phyloP scores from a whole-genome alignment of 148 eudicot species.

The Cornus controversa region DNA sequence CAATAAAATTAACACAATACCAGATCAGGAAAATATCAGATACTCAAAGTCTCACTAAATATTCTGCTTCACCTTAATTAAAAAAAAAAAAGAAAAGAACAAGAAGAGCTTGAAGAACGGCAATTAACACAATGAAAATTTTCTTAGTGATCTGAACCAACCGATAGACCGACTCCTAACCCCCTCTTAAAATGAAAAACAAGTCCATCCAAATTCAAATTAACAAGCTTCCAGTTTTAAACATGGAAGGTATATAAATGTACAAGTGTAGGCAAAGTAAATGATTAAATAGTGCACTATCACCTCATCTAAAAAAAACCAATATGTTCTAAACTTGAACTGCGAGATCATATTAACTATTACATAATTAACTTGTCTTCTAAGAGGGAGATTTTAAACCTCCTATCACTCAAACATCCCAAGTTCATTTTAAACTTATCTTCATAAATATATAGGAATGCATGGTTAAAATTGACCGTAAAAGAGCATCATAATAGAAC shows the following conservation, averaged over 20 bases:
- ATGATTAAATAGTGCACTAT: background rate
- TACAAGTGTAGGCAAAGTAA: background rate
- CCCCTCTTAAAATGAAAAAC: background rate
- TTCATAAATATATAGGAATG: background rate
- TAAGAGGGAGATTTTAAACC: background rate
- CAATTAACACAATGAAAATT: background rate
- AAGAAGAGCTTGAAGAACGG: background rate
- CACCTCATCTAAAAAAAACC: background rate
- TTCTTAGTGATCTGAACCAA: background rate
- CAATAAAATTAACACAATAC: background rate
- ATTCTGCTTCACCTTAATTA: background rate
- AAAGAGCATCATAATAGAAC: background rate
- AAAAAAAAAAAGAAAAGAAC: too few species aligned
- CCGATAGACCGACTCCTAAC: background rate
- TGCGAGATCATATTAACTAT: background rate
- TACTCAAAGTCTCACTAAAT: background rate
- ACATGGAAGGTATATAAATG: background rate
- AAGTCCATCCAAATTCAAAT: background rate
- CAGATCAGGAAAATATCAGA: background rate
- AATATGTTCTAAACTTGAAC: background rate
- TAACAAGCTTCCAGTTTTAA: constrained; percentile 1
- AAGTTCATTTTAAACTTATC: too few species aligned
- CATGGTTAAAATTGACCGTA: background rate
- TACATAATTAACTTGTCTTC: background rate
- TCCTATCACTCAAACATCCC: background rate